phyloP scores from a whole-genome alignment of 306 rosid species.

The Alnus rubra region DNA sequence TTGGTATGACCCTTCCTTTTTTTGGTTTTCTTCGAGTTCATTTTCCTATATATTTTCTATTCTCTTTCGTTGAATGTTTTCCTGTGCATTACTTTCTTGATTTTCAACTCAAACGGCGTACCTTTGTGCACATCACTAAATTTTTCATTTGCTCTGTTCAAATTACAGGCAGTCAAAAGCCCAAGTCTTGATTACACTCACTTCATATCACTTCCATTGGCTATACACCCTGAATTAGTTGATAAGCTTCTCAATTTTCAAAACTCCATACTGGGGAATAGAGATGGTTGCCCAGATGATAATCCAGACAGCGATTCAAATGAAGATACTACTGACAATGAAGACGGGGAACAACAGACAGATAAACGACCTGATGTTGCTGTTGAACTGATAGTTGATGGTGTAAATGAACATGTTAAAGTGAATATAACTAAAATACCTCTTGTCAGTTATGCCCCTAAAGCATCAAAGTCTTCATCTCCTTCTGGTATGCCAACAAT shows the following conservation, averaged over 20 bases:
- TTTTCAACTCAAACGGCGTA: neutral
- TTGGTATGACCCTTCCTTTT: constrained; percentile 3
- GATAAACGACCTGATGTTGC: constrained; percentile 55
- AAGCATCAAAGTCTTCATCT: constrained; percentile 50
- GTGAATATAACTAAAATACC: constrained; percentile 60
- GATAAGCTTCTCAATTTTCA: constrained; percentile 76
- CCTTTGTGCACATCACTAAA: neutral
- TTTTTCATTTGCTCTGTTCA: neutral
- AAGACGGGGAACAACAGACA: constrained; percentile 45
- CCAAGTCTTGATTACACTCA: constrained; percentile 83
- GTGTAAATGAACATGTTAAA: constrained; percentile 44
- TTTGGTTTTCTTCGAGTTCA: neutral
- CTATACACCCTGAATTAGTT: constrained; percentile 83
- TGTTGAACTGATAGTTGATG: constrained; percentile 54
- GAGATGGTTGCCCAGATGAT: constrained; percentile 40
- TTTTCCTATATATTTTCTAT: neutral
- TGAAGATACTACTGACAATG: constrained; percentile 44
- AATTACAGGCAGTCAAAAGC: constrained; percentile 65
- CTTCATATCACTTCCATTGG: constrained; percentile 94
- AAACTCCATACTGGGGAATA: constrained; percentile 58
- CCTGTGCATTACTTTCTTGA: neutral
- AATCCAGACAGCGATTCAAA: constrained; percentile 43
- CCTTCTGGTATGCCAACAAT: constrained; percentile 55
- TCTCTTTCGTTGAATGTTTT: neutral
- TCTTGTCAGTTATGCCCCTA: constrained; percentile 63